Percentiles rank a stretch among this genome's conserved stretches.
phyloP scores from a whole-genome alignment of 208 protist genomes.

The Zelonia costaricensis region DNA sequence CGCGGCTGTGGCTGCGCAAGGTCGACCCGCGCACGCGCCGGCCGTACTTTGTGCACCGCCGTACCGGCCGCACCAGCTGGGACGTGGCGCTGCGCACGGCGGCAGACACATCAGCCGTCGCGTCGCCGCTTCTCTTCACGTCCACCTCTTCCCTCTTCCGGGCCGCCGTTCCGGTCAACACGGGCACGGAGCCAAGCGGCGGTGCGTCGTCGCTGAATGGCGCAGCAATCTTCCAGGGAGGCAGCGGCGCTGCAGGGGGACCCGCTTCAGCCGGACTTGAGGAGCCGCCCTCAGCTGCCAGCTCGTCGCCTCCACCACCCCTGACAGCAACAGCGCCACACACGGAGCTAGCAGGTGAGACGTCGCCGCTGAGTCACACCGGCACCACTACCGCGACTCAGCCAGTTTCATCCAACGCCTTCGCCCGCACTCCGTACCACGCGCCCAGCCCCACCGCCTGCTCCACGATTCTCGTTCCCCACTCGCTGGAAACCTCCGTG shows the following conservation, averaged over 20 bases:
- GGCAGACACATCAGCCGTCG: slow-evolving; percentile 2
- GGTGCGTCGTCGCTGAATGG: background rate
- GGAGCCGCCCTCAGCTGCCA: no score
- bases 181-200: background rate
- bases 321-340: no score
- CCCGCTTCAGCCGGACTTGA: no score
- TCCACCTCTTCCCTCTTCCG: background rate
- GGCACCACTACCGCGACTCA: no score
- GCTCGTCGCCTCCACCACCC: no score
- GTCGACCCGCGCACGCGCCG: slow-evolving; percentile 28
- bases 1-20: slow-evolving; percentile 28
- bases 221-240: no score
- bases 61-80: slow-evolving; percentile 36
- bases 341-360: no score
- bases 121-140: background rate
- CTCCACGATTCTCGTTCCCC: background rate
- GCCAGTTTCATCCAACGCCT: no score
- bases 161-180: background rate
- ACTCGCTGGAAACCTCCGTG: background rate
- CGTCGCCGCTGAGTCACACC: no score
- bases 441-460: no score
- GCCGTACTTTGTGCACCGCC: slow-evolving; percentile 34
- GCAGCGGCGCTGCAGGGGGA: no score
- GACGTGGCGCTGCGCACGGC: slow-evolving; percentile 30
- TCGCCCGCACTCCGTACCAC: no score